phyloP scores from a whole-genome alignment of 768 basidiomycete species.

The Chalciporus pseudorubinellus region DNA sequence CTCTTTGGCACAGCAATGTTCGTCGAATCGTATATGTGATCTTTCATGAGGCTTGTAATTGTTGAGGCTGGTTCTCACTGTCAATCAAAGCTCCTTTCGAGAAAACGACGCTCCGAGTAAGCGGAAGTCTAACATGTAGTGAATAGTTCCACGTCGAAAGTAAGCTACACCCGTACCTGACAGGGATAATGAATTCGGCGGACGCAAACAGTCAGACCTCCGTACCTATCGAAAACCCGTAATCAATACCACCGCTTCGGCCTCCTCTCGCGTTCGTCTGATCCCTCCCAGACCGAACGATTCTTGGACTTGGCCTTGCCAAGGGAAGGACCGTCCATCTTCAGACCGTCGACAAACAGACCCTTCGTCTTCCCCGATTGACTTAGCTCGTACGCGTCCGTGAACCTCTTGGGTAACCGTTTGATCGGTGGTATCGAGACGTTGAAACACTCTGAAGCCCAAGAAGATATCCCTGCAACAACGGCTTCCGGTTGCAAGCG shows the following conservation, averaged over 20 bases:
- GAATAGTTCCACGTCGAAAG: neutral
- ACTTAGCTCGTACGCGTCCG: conserved; percentile 19
- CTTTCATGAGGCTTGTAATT: neutral
- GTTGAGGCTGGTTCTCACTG: neutral
- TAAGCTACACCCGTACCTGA: neutral
- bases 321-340: conserved; percentile 13
- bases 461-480: conserved; percentile 56
- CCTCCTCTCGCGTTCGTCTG: conserved; percentile 8
- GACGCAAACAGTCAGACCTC: neutral
- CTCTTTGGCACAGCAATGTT: neutral
- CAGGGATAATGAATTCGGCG: neutral
- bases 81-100: neutral
- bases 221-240: neutral
- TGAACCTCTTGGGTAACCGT: conserved; percentile 23
- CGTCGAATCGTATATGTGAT: neutral
- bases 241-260: conserved; percentile 19
- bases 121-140: neutral
- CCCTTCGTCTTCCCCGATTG: conserved; percentile 16
- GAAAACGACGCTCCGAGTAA: neutral
- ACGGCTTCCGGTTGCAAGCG: conserved; percentile 43
- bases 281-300: conserved; percentile 27
- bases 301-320: conserved; percentile 24
- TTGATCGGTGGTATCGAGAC: conserved; percentile 17
- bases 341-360: conserved; percentile 21
- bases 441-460: conserved; percentile 41